phyloP scores from a whole-genome alignment of 495 filamentous ascomycete species.

The Filosporella fistucella region DNA sequence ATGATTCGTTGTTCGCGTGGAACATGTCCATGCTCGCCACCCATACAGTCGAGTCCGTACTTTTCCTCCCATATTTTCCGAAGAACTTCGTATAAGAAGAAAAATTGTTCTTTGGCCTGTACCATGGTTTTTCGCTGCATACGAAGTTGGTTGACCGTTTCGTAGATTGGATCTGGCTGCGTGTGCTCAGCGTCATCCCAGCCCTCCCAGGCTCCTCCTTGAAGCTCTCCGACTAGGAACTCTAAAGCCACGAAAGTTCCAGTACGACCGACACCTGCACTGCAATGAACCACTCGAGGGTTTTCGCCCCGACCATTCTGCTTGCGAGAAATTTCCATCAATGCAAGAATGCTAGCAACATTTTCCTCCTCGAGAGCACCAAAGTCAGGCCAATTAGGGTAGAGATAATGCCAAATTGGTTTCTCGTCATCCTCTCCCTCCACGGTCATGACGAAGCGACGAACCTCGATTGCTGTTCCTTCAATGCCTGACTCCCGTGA shows the following conservation, averaged over 20 bases:
- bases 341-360: constrained; percentile 68
- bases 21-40: constrained; percentile 16
- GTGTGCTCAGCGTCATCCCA: constrained; percentile 24
- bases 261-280: constrained; percentile 87
- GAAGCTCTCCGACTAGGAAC: constrained; percentile 77
- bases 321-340: constrained; percentile 70
- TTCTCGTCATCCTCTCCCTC: constrained; percentile 45
- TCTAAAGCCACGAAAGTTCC: constrained; percentile 96
- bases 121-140: constrained; percentile 97
- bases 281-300: constrained; percentile 89
- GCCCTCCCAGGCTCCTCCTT: constrained; percentile 61
- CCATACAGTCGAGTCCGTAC: constrained; percentile 29
- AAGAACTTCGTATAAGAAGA: constrained; percentile 87
- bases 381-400: constrained; percentile 92
- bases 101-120: constrained; percentile 79
- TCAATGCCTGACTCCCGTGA: constrained; percentile 38
- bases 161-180: constrained; percentile 45
- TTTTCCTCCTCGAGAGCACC: constrained; percentile 79
- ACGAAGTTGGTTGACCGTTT: constrained; percentile 73
- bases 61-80: constrained; percentile 63
- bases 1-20: constrained; percentile 1
- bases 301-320: constrained; percentile 62
- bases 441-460: constrained; percentile 42
- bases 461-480: constrained; percentile 47
- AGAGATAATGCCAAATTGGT: constrained; percentile 84